Base-by-base conservation (phyloP, 2,329 filamentous ascomycete species). In the Neopestalotiopsis clavispora region DNA sequence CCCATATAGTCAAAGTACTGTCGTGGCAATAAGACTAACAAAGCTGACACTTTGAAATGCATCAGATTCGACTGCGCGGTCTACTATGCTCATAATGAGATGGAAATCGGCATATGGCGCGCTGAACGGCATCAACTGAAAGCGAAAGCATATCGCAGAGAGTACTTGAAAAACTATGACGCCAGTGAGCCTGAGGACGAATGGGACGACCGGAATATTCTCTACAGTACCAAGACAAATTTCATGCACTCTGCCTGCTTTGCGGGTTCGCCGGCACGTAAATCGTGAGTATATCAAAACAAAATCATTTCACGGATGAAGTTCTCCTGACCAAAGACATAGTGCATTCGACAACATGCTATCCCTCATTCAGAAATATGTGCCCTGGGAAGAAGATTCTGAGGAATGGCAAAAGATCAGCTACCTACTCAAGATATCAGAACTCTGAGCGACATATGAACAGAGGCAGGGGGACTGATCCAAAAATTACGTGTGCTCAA, bases 31-130 rank as follows among this genome's bases (percentile, higher is more conserved):
- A n/a, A n/a, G n/a, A n/a, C n/a, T n/a, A n/a, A n/a, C n/a, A n/a
- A n/a, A n/a, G n/a, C 45, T 49, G 45, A 49, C 45, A 49, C 45
- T 49, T 49, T n/a, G 17, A 7, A n/a, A 10, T 2, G 0, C 34
- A 52, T 52, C 17, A 52, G 45, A 20, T 75, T 69, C 14, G 72
- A 73, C 57, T 69, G 69, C 1, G 69, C 70, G 14, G 66, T 66
- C 0, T 75, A 75, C 60, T 75, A 75, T 34, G 74, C 72, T 4
- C 72, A 74, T 62, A 69, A 73, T 28, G 72, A 74, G 52, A 74
- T 69, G 67, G 73, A 75, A 28, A 3, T 73, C 2, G 72, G 67
- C 0, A 72, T 72, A 30, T 74, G 73, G 72, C 64, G 72, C 9
- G 69, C 67, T 10, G 68, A 68, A 5, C 67, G 69, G 13, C 71